phyloP scores from a whole-genome alignment of 2,329 filamentous ascomycete species.

The Phialophora expanda region DNA sequence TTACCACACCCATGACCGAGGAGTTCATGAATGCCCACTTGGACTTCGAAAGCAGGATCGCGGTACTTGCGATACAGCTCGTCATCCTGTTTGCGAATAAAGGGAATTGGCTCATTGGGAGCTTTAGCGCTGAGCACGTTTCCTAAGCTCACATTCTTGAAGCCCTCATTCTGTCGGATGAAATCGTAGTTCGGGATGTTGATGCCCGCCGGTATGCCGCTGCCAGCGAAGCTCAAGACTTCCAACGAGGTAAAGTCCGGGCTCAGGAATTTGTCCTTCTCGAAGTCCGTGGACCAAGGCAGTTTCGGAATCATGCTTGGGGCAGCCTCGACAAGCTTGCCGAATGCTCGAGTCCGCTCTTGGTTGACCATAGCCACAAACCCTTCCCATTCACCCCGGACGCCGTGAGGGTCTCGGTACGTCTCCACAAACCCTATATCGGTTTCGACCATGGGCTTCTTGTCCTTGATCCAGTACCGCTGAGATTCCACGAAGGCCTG shows the following conservation, averaged over 20 bases:
- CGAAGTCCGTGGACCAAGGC: conserved; percentile 86
- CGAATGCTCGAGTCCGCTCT: conserved; percentile 87
- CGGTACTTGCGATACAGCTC: conserved; percentile 80
- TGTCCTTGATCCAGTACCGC: conserved; percentile 80
- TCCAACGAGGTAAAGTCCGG: conserved; percentile 96
- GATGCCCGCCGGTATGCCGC: conserved; percentile 66
- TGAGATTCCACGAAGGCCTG: conserved; percentile 81
- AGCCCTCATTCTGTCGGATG: conserved; percentile 66
- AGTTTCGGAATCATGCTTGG: conserved; percentile 84
- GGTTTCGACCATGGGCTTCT: conserved; percentile 77
- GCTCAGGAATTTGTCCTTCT: conserved; percentile 93
- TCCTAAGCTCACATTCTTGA: conserved; percentile 79
- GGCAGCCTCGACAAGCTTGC: conserved; percentile 79
- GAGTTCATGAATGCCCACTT: conserved; percentile 93
- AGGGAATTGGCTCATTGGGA: conserved; percentile 88
- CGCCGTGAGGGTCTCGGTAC: conserved; percentile 80
- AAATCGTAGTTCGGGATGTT: conserved; percentile 63
- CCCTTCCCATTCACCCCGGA: conserved; percentile 83
- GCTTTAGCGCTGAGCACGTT: conserved; percentile 92
- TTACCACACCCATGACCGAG: conserved; percentile 90
- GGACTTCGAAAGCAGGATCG: conserved; percentile 88
- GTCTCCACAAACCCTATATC: conserved; percentile 87
- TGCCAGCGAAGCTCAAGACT: conserved; percentile 78
- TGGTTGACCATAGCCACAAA: conserved; percentile 82
- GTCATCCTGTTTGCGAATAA: conserved; percentile 80